Evolutionary conservation across 371 early-diverging fungal genomes (phyloP), one percentile per base, ranked within the genome.

Genomic region (Lichtheimia hyalospora): DNA sequence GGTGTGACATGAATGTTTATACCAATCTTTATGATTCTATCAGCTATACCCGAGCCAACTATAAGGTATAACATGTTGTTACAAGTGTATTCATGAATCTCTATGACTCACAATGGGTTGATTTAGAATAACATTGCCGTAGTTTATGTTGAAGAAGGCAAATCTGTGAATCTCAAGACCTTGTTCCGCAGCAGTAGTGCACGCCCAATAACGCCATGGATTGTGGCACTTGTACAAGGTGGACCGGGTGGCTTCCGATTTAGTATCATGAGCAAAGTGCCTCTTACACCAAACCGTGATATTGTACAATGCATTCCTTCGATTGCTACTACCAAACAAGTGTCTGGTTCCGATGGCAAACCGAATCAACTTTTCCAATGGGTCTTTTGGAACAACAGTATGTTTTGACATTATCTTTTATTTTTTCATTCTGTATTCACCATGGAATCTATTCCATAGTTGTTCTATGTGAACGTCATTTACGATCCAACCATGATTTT

Each of bases 311-410:
- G 14, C 48, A 49, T 49, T 49, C 40, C 50, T 24, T 46, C 18
- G n/a, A 21, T 21, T 16, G 46, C 46, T 21, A 43, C 18, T 10
- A 25, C 42, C 34, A 28, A 12, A 13, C 24, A 40, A 10, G 16
- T 61, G 14, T 51, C 57, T 21, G 18, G 42, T 20, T 13, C 43
- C 14, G 58, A 51, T 20, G 49, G 49, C 27, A 62, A 63, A 24
- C 58, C 75, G 2, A 58, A 66, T 23, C 57, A 62, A 18, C 69
- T 73, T 24, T 81, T 81, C 57, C 72, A 73, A 48, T 63, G 68
- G 34, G 61, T 77, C 13, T 77, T 81, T 58, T 81, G 81, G 81
- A 75, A 75, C 50, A 81, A 81, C 49, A 25, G 79, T 74, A 65
- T 54, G 58, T 40, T n/a, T 54, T 51, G 12, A 28, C 10, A 20